These are phyloP conservation scores for Guadua angustifolia DNA, from an alignment of 176 grass and related monocot genomes.

Conservation along the genomic window DNA sequence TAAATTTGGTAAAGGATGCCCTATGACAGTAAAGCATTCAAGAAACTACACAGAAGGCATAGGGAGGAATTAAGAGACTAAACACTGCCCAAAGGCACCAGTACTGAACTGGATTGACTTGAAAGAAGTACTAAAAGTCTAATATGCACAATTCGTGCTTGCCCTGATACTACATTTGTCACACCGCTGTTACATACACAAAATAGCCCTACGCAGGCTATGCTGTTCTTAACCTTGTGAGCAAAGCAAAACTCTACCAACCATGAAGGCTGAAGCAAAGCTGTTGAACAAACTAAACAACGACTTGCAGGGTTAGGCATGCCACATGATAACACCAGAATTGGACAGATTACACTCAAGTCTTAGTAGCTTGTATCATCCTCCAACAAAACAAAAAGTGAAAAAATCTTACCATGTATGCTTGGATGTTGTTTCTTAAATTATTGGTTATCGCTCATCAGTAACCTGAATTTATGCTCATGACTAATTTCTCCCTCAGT, in stretches of 20 bases:
- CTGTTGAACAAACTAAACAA: constrained; percentile 19
- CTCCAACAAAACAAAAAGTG: constrained; percentile 43
- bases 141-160: neutral
- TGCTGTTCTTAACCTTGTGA: constrained; percentile 10
- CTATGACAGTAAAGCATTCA: too few relatives aligned
- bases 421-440: neutral
- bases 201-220: neutral
- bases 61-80: too few relatives aligned
- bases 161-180: constrained; percentile 7
- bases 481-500: neutral
- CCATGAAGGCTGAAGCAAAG: constrained; percentile 25
- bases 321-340: constrained; percentile 38
- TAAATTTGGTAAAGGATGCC: too few relatives aligned
- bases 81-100: constrained; percentile 25
- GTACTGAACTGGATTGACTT: constrained; percentile 11
- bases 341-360: constrained; percentile 20
- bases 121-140: constrained; percentile 10
- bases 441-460: neutral
- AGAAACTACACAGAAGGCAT: too few relatives aligned
- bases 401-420: constrained; percentile 17
- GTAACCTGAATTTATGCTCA: neutral
- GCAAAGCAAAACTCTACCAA: constrained; percentile 32
- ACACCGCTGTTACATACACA: neutral
- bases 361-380: constrained; percentile 1
- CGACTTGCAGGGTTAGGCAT: constrained; percentile 24